A percentile compares a stretch with the other conserved stretches of the same genome.
These are phyloP conservation scores for Penicillium crustosum DNA, from an alignment of 2,329 filamentous ascomycete species.

Conservation along the genomic window DNA sequence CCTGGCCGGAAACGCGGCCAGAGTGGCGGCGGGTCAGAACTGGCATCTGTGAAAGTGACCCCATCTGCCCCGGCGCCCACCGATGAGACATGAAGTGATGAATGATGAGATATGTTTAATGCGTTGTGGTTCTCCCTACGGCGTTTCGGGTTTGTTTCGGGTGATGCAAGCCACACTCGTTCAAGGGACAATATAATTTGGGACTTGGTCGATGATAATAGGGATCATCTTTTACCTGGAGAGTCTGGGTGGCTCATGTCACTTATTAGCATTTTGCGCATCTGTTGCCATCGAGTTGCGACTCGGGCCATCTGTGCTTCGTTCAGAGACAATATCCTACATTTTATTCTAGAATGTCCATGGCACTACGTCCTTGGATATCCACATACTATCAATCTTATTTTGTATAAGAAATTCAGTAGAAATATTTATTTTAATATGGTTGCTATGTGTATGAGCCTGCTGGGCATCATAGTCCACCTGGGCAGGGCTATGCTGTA, in stretches of 20 bases:
- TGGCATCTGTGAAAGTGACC: slow-evolving; percentile 60
- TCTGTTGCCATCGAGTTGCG: slow-evolving; percentile 8
- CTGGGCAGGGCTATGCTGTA: neutral
- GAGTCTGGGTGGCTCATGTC: neutral
- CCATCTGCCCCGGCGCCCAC: slow-evolving; percentile 11
- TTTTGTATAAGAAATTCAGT: neutral
- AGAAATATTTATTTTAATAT: neutral
- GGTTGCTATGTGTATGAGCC: neutral
- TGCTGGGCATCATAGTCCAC: neutral
- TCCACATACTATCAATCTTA: neutral
- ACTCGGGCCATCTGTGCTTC: neutral
- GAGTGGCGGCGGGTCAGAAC: slow-evolving; percentile 68
- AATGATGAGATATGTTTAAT: slow-evolving; percentile 13
- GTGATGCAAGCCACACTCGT: slow-evolving; percentile 2
- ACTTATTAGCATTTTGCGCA: slow-evolving; percentile 12
- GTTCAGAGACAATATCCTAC: neutral
- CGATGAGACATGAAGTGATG: slow-evolving; percentile 23
- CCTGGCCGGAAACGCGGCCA: slow-evolving; percentile 70
- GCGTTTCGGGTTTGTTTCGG: slow-evolving; percentile 7
- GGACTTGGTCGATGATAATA: neutral
- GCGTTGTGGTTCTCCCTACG: slow-evolving; percentile 5
- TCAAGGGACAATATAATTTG: neutral
- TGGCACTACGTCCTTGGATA: neutral
- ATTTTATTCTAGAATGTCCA: neutral
- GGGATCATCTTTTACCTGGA: neutral